A percentile compares a stretch with the other conserved stretches of the same genome.
phyloP scores from a whole-genome alignment of 768 basidiomycete genomes.

The Cystofilobasidium ferigula region DNA sequence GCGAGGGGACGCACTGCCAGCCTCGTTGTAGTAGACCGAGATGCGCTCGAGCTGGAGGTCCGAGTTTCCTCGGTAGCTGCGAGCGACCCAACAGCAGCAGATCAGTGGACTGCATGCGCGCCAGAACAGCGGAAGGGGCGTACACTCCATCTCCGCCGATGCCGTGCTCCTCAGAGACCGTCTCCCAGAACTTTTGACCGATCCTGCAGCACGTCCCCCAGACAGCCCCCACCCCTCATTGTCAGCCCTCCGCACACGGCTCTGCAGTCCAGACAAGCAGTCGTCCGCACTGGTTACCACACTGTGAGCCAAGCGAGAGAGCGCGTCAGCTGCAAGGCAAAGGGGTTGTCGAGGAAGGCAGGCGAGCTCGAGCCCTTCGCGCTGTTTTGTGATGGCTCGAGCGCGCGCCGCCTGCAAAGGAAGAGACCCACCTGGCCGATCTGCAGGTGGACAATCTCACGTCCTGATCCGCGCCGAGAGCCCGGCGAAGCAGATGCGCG shows the following conservation, averaged over 20 bases:
- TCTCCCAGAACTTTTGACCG: conserved; percentile 55
- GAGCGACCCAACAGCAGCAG: not conserved
- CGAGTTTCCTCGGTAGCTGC: conserved; percentile 71
- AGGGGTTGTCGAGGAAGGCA: not conserved
- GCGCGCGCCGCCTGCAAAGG: not conserved
- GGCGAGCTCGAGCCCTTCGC: not conserved
- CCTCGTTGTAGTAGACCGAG: conserved; percentile 96
- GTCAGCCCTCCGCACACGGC: not conserved
- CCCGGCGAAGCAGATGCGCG: not conserved
- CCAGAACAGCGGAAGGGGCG: conserved; percentile 12
- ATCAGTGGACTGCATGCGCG: not conserved
- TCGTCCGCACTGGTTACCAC: conserved; percentile 91
- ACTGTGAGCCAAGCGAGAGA: conserved; percentile 43
- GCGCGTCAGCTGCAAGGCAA: not conserved
- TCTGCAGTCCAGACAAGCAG: not conserved
- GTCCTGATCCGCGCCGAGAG: conserved; percentile 30
- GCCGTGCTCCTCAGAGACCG: conserved; percentile 77
- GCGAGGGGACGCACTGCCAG: conserved; percentile 45
- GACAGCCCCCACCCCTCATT: too few species aligned
- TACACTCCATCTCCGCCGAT: conserved; percentile 75
- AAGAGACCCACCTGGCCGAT: conserved; percentile 72
- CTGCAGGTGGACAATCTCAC: conserved; percentile 99
- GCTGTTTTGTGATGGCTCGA: not conserved
- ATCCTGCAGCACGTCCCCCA: conserved; percentile 8
- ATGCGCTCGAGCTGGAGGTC: conserved; percentile 90